Conservation (phyloP, 1,284 basidiomycete species). For the Papiliotrema flavescens region DNA sequence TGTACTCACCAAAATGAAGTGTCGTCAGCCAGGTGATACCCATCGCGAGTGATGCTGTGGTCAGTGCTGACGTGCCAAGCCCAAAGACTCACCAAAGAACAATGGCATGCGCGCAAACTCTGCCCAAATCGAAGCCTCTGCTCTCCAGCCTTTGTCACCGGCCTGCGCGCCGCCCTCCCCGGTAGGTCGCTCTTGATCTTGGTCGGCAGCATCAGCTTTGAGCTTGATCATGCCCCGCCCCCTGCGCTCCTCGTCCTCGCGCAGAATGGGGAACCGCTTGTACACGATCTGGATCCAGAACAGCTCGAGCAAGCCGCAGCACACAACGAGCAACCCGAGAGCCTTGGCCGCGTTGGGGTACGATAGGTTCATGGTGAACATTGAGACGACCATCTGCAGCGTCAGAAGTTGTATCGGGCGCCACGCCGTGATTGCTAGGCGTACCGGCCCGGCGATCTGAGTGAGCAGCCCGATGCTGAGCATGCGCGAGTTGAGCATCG, state of each 20-base stretch:
- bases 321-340: neutral
- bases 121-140: neutral
- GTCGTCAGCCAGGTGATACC: neutral
- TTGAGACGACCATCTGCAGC: neutral
- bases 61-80: neutral
- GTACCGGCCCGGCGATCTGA: neutral
- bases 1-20: neutral
- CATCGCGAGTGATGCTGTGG: neutral
- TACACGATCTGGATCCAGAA: conserved; percentile 1
- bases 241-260: neutral
- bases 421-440: neutral
- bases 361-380: neutral
- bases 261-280: conserved; percentile 1
- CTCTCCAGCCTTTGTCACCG: neutral
- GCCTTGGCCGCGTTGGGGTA: neutral
- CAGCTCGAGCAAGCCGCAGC: neutral
- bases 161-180: too few relatives aligned
- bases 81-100: neutral
- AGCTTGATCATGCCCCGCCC: neutral
- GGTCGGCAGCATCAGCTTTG: neutral
- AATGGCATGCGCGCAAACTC: conserved; percentile 1
- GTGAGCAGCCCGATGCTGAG: neutral
- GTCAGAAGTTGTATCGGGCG: neutral
- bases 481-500: conserved; percentile 2
- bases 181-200: neutral